Evolutionary conservation across 73 alveolate genomes (phyloP).

Genomic region (Tetrahymena malaccensis): DNA sequence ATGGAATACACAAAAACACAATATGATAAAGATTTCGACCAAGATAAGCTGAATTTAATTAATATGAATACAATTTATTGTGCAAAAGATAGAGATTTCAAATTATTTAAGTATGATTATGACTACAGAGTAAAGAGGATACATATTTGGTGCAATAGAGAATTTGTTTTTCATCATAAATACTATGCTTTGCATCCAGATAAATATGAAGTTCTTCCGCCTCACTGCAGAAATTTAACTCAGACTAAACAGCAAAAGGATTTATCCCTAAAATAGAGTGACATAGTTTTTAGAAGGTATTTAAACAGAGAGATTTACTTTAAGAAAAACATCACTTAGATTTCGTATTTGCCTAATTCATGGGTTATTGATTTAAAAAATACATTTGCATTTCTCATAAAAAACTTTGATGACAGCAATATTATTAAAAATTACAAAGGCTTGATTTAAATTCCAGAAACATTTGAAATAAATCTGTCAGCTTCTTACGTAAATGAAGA

Average conservation of each 20-base stretch:
- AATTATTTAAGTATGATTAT: not conserved
- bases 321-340: not conserved
- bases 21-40: not conserved
- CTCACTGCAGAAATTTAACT: not conserved
- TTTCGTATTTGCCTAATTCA: not conserved
- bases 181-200: not conserved
- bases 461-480: not conserved
- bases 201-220: not conserved
- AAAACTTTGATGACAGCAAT: not conserved
- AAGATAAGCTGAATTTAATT: not conserved
- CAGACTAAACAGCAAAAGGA: not conserved
- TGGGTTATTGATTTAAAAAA: not conserved
- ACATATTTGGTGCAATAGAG: not conserved
- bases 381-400: not conserved
- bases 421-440: not conserved
- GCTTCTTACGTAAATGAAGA: not conserved
- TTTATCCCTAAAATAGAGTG: not conserved
- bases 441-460: not conserved
- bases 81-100: not conserved
- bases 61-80: not conserved
- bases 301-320: not conserved
- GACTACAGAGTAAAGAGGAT: not conserved
- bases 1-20: not conserved
- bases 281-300: not conserved
- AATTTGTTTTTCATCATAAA: not conserved